Evolutionary conservation across 495 filamentous ascomycete species (phyloP).

Genomic region (Penicillium waksmanii): DNA sequence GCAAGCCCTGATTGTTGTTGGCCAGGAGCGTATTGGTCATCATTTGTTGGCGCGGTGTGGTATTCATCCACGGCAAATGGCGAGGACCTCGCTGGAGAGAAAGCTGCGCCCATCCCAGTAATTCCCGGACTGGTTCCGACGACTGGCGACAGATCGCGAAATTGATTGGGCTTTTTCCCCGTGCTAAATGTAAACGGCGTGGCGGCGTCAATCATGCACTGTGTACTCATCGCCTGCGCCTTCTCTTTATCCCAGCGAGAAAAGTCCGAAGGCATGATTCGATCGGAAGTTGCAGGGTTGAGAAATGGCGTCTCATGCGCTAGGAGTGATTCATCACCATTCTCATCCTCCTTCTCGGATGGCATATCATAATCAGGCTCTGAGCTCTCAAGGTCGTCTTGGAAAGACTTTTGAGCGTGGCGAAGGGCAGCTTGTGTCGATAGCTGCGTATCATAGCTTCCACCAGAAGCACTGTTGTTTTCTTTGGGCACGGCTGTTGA

Average conservation of each 20-base stretch:
- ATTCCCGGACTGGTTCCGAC: slow-evolving; percentile 18
- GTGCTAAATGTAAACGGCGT: slow-evolving; percentile 54
- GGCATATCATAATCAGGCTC: slow-evolving; percentile 17
- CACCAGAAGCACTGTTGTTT: slow-evolving; percentile 27
- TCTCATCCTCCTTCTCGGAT: slow-evolving; percentile 22
- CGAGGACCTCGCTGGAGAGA: slow-evolving; percentile 1
- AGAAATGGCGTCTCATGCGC: slow-evolving; percentile 44
- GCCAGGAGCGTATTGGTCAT: background rate
- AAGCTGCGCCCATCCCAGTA: background rate
- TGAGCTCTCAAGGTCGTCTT: slow-evolving; percentile 47
- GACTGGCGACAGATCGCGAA: background rate
- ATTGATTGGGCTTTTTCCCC: slow-evolving; percentile 36
- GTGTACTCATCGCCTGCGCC: slow-evolving; percentile 48
- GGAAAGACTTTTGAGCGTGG: slow-evolving; percentile 52
- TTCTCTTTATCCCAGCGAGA: slow-evolving; percentile 16
- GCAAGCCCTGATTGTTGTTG: background rate
- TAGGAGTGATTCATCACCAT: slow-evolving; percentile 22
- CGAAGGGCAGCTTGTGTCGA: slow-evolving; percentile 56
- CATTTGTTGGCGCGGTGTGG: slow-evolving; percentile 9
- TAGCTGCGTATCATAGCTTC: slow-evolving; percentile 38
- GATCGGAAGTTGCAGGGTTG: slow-evolving; percentile 21
- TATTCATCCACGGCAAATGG: slow-evolving; percentile 4
- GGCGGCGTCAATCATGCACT: slow-evolving; percentile 53
- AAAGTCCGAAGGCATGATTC: slow-evolving; percentile 3
- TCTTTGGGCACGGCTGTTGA: slow-evolving; percentile 37